Percentiles rank a stretch among this genome's conserved stretches.
Conservation (phyloP, 1,284 basidiomycete genomes). For the Trametes polyzona region DNA sequence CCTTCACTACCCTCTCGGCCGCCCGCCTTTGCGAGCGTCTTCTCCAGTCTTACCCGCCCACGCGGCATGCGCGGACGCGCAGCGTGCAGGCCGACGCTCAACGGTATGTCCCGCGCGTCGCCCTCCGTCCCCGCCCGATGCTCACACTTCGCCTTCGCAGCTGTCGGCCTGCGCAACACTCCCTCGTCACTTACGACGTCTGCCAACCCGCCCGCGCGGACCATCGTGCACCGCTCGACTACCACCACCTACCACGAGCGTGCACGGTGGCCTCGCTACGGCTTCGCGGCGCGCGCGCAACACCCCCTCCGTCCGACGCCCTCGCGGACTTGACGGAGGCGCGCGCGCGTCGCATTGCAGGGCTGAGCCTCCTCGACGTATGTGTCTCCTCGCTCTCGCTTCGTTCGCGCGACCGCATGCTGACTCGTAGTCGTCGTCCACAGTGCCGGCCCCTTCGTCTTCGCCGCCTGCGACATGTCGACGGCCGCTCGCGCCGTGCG, state of each 20-base stretch:
- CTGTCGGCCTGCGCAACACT: background rate
- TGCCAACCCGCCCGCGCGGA: background rate
- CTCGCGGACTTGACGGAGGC: background rate
- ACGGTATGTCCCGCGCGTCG: no score
- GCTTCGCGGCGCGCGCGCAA: background rate
- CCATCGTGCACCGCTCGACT: background rate
- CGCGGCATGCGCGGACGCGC: no score
- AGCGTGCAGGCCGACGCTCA: no score
- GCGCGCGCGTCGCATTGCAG: background rate
- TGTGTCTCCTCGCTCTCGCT: background rate
- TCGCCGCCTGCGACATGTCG: no score
- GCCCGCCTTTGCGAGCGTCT: no score
- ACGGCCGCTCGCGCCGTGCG: no score
- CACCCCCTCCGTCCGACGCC: background rate
- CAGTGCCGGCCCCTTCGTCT: background rate
- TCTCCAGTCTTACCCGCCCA: no score
- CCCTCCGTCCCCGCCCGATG: no score
- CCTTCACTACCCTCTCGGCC: no score
- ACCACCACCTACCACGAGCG: no score
- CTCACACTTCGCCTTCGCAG: background rate
- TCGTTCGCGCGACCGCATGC: background rate
- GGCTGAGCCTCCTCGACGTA: background rate
- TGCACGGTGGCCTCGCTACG: background rate
- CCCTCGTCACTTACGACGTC: background rate
- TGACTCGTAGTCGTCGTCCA: background rate